phyloP scores from a whole-genome alignment of 305 asterid genomes.

The Petunia hybrid region DNA sequence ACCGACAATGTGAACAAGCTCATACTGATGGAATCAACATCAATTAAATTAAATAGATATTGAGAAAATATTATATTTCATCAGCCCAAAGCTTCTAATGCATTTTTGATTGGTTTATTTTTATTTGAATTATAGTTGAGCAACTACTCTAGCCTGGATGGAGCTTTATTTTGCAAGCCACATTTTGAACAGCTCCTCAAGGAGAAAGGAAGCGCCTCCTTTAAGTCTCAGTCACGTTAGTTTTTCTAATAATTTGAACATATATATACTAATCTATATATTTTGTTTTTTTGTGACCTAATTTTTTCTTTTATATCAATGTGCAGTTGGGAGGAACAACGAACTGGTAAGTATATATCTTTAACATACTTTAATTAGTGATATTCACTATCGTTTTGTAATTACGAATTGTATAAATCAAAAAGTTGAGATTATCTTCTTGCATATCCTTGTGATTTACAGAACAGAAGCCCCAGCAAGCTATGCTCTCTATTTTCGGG shows the following conservation, averaged over 20 bases:
- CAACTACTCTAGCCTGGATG: slow-evolving; percentile 60
- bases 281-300: background rate
- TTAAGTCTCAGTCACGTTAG: slow-evolving; percentile 40
- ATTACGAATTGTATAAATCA: background rate
- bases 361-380: too few species aligned
- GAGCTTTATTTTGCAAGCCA: slow-evolving; percentile 62
- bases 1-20: too few species aligned
- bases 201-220: slow-evolving; percentile 53
- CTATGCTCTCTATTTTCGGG: slow-evolving; percentile 73
- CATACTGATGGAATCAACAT: background rate
- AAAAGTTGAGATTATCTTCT: too few species aligned
- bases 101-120: background rate
- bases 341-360: slow-evolving; percentile 43
- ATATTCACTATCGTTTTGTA: too few species aligned
- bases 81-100: background rate
- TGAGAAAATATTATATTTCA: background rate
- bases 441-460: slow-evolving; percentile 18
- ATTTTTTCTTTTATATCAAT: slow-evolving; percentile 22
- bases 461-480: slow-evolving; percentile 69
- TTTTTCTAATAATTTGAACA: background rate
- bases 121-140: slow-evolving; percentile 47
- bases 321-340: slow-evolving; percentile 47
- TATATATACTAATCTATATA: background rate
- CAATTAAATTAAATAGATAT: background rate
- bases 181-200: slow-evolving; percentile 65